Base-by-base conservation (phyloP, 306 rosid species). In the Cucurbita maxima region DNA sequence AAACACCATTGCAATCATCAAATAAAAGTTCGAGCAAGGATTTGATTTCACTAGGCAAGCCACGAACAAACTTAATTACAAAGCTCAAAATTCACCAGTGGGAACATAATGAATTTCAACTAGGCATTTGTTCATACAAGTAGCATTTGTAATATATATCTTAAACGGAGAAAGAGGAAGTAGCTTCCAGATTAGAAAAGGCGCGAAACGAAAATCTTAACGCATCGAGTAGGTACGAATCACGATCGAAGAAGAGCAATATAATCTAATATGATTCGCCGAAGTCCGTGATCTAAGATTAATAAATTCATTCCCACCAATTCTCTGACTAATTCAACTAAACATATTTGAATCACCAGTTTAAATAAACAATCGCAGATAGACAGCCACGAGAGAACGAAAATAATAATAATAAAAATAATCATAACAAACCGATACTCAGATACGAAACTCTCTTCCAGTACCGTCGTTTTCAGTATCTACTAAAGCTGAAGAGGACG, bases 401-500 rank as follows among this genome's bases (percentile, higher is more conserved):
- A 10, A 5, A 30, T 2, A 14, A 45, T n/a, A 13, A 34, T 18
- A 5, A 48, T n/a, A 13, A 34, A 12, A 5, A 48, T 11, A 45
- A 45, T 10, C 11, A 41, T 30, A 41, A 41, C 8, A 41, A 41
- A 41, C 2, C 45, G 8, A 41, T 52, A 55, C 52, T 37, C 4
- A 58, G 16, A 8, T 18, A 20, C 30, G 13, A 22, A 40, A 43
- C 40, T 59, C 44, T 59, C 22, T 61, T 48, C 48, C 59, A 77
- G 74, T 44, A 94, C 99, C 99, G 69, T 94, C 96, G 52, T 86
- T 85, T 19, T 87, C 86, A 45, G 41, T 9, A 14, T 54, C 58
- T 74, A 82, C 37, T 20, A 60, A 52, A 76, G 79, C 57, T 15
- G 83, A 6, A 44, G 90, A 9, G 16, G 91, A 50, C 15, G 92